phyloP scores from a whole-genome alignment of 106 monocot species.

The Dactylorhiza incarnata region DNA sequence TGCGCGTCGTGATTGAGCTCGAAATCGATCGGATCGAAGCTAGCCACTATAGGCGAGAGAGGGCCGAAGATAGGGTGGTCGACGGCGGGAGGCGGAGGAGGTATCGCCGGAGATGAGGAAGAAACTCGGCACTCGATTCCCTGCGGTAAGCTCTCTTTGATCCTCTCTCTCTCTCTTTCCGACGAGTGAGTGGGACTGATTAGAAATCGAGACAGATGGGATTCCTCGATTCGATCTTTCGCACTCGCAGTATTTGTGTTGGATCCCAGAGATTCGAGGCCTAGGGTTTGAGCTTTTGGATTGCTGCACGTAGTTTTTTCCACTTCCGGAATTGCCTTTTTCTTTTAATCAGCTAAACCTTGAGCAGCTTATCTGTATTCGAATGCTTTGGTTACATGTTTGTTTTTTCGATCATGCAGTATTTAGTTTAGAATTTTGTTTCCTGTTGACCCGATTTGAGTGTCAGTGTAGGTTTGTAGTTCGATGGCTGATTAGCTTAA shows the following conservation, averaged over 20 bases:
- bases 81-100: background rate
- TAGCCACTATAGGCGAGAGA: background rate
- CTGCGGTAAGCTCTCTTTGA: constrained; percentile 53
- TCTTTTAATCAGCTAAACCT: background rate
- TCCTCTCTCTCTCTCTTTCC: background rate
- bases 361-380: background rate
- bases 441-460: background rate
- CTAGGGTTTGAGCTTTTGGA: constrained; percentile 2
- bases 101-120: constrained; percentile 64
- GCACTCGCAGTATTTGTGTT: background rate
- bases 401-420: background rate
- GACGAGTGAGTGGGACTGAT: background rate
- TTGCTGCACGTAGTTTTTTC: background rate
- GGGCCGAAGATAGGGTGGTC: background rate
- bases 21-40: background rate
- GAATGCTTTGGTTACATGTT: background rate
- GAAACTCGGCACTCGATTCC: constrained; percentile 97
- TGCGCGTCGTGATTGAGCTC: background rate
- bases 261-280: background rate
- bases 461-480: background rate
- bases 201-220: background rate
- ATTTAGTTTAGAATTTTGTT: background rate
- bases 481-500: background rate
- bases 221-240: background rate
- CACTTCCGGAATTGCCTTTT: background rate